phyloP scores from a whole-genome alignment of 2,329 filamentous ascomycete genomes.

The Fusarium sterilihyphosum region DNA sequence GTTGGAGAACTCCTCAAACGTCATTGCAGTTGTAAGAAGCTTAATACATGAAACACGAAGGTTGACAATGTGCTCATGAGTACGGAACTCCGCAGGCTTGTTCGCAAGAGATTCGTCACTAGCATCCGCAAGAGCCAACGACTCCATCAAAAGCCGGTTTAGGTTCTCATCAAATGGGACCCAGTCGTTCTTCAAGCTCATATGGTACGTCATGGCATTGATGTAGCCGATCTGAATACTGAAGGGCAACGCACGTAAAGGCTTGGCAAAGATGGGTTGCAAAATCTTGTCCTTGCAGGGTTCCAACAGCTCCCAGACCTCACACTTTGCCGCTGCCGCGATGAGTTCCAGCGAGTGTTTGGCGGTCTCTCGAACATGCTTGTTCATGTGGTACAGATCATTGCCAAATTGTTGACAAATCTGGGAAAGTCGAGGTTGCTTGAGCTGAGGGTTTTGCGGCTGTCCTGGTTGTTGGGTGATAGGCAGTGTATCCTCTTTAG shows the following conservation, averaged over 20 bases:
- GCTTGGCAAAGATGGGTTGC: slow-evolving; percentile 95
- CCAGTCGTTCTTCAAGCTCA: slow-evolving; percentile 88
- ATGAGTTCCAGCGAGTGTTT: slow-evolving; percentile 84
- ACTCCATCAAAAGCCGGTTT: slow-evolving; percentile 91
- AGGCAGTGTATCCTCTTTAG: slow-evolving; percentile 74
- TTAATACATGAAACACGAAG: slow-evolving; percentile 93
- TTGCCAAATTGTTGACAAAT: slow-evolving; percentile 87
- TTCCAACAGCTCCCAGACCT: slow-evolving; percentile 87
- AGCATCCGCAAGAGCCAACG: slow-evolving; percentile 90
- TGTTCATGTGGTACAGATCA: slow-evolving; percentile 95
- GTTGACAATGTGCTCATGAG: slow-evolving; percentile 93
- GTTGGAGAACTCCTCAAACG: slow-evolving; percentile 89
- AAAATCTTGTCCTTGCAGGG: slow-evolving; percentile 91
- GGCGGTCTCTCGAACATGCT: slow-evolving; percentile 88
- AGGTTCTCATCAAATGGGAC: slow-evolving; percentile 92
- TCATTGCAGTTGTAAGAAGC: slow-evolving; percentile 91
- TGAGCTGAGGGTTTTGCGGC: slow-evolving; percentile 50
- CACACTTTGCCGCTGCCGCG: slow-evolving; percentile 78
- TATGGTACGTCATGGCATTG: slow-evolving; percentile 94
- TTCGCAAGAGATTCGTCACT: slow-evolving; percentile 91
- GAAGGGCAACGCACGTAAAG: slow-evolving; percentile 90
- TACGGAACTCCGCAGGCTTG: slow-evolving; percentile 94
- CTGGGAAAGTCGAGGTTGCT: slow-evolving; percentile 71
- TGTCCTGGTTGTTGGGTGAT: slow-evolving; percentile 54
- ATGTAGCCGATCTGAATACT: slow-evolving; percentile 97